A percentile compares a stretch with the other conserved stretches of the same genome.
phyloP scores from a whole-genome alignment of 306 rosid species.

The Vigna reflexopilosa region DNA sequence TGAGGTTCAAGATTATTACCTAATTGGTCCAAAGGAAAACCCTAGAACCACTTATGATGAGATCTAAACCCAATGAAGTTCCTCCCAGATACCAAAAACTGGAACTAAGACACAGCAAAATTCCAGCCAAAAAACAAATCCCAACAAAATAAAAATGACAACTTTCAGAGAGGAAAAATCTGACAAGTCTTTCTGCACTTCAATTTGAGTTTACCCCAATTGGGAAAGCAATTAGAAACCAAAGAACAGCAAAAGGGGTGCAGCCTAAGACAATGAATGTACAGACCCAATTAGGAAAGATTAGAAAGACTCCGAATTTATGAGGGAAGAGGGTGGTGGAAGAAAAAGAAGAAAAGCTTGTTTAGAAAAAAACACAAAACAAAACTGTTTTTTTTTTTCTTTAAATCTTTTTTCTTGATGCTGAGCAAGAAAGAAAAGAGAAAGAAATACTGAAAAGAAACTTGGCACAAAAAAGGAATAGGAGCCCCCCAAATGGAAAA shows the following conservation, averaged over 20 bases:
- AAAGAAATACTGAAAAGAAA: constrained; percentile 37
- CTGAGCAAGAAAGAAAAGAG: constrained; percentile 49
- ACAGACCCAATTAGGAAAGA: constrained; percentile 47
- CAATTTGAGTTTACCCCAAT: constrained; percentile 51
- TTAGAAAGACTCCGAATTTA: constrained; percentile 48
- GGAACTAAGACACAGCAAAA: constrained; percentile 7
- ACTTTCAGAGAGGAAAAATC: constrained; percentile 36
- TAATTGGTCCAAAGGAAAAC: constrained; percentile 44
- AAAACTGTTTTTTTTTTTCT: not conserved
- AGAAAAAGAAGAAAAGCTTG: constrained; percentile 7
- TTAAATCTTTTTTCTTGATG: constrained; percentile 38
- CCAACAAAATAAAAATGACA: constrained; percentile 16
- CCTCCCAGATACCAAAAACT: constrained; percentile 35
- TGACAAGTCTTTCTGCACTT: constrained; percentile 37
- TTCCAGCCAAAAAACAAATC: constrained; percentile 27
- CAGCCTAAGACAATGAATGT: constrained; percentile 37
- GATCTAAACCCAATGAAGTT: constrained; percentile 53
- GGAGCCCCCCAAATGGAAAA: constrained; percentile 46
- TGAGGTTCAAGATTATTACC: constrained; percentile 41
- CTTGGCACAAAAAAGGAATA: constrained; percentile 37
- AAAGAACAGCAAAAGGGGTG: constrained; percentile 26
- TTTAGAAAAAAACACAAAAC: constrained; percentile 23
- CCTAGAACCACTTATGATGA: constrained; percentile 45
- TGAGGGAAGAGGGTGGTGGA: constrained; percentile 14
- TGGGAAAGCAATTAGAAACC: constrained; percentile 43